A percentile compares a stretch with the other conserved stretches of the same genome.
phyloP scores from a whole-genome alignment of 2,329 filamentous ascomycete species.

The Colletotrichum spinosum region DNA sequence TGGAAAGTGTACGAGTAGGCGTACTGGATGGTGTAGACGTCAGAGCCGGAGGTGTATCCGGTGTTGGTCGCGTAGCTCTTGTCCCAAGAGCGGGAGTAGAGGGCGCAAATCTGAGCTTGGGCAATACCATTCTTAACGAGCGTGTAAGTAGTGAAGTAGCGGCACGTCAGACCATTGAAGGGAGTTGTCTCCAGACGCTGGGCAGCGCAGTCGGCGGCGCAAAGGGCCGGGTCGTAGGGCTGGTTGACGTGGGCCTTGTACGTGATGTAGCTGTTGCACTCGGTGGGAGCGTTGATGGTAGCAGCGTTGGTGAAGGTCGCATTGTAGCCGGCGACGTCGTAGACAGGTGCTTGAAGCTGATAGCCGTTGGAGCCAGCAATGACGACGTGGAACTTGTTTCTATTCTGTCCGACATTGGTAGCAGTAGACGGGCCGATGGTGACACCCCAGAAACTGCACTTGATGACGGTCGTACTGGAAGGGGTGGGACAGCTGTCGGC shows the following conservation, averaged over 20 bases:
- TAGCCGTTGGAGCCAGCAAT: slow-evolving; percentile 37
- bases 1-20: slow-evolving; percentile 13
- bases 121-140: slow-evolving; percentile 23
- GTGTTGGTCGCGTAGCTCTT: slow-evolving; percentile 18
- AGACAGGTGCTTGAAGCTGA: slow-evolving; percentile 7
- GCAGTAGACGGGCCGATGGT: slow-evolving; percentile 22
- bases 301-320: slow-evolving; percentile 10
- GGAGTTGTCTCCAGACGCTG: slow-evolving; percentile 11
- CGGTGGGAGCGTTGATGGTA: slow-evolving; percentile 25
- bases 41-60: slow-evolving; percentile 15
- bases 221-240: slow-evolving; percentile 17
- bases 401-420: slow-evolving; percentile 28
- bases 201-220: slow-evolving; percentile 21
- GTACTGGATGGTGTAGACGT: slow-evolving; percentile 24
- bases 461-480: slow-evolving; percentile 20
- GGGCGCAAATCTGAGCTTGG: slow-evolving; percentile 20
- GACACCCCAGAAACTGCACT: slow-evolving; percentile 25
- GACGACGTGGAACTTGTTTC: slow-evolving; percentile 28
- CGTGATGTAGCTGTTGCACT: slow-evolving; percentile 30
- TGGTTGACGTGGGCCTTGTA: slow-evolving; percentile 21
- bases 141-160: slow-evolving; percentile 21
- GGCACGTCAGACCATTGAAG: slow-evolving; percentile 18
- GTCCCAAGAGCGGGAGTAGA: slow-evolving; percentile 25
- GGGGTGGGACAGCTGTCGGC: slow-evolving; percentile 11
- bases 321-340: slow-evolving; percentile 18